Percentiles rank a stretch among this genome's conserved stretches.
These are phyloP conservation scores for Neopestalotiopsis rosae DNA, from an alignment of 2,329 filamentous ascomycete genomes.

Conservation along the genomic window DNA sequence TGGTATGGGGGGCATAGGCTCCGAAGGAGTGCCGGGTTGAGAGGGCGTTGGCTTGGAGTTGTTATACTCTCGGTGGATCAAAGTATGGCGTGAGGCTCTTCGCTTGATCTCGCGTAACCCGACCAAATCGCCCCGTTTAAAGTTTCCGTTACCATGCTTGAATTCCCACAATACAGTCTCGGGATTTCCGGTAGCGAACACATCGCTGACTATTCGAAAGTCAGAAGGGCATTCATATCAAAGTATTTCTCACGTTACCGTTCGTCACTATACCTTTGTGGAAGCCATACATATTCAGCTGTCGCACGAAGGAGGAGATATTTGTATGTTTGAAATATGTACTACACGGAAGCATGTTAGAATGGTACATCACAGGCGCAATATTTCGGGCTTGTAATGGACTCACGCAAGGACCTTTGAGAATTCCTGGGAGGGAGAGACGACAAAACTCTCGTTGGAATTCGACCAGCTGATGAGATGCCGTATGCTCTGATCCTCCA, in stretches of 20 bases:
- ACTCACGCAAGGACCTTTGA: conserved; percentile 93
- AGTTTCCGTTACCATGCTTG: conserved; percentile 96
- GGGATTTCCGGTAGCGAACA: conserved; percentile 93
- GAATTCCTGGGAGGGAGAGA: conserved; percentile 97
- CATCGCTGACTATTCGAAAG: conserved; percentile 79
- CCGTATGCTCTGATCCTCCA: conserved; percentile 91
- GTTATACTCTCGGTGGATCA: conserved; percentile 91
- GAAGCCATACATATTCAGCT: conserved; percentile 99
- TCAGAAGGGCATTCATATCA: neutral
- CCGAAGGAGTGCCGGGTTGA: conserved; percentile 83
- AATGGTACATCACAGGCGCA: conserved; percentile 8
- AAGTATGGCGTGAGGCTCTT: conserved; percentile 86
- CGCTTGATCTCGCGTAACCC: conserved; percentile 95
- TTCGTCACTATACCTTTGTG: conserved; percentile 77
- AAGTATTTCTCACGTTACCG: too few species aligned
- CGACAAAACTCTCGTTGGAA: conserved; percentile 95
- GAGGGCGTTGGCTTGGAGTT: conserved; percentile 76
- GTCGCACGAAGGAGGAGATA: conserved; percentile 96
- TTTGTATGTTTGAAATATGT: conserved; percentile 99
- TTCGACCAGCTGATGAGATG: conserved; percentile 97
- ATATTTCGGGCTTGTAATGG: conserved; percentile 24
- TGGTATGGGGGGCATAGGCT: conserved; percentile 72
- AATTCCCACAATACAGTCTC: conserved; percentile 98
- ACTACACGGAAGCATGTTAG: conserved; percentile 49
- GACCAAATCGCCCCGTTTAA: conserved; percentile 91